These are phyloP conservation scores for Klebsormidium nitens DNA, from an alignment of 139 green algal genomes.

Conservation along the genomic window DNA sequence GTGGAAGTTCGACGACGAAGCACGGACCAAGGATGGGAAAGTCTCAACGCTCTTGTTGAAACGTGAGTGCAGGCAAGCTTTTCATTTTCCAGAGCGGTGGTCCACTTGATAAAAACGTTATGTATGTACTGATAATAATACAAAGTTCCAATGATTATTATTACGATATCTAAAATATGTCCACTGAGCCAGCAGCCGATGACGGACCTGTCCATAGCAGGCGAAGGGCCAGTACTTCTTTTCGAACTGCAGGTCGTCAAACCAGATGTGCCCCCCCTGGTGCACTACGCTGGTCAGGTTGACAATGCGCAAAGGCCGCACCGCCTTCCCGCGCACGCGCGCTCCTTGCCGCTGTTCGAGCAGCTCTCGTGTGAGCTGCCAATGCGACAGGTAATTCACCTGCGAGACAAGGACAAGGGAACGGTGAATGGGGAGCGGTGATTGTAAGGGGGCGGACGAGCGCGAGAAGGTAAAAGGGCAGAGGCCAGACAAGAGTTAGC, in stretches of 20 bases:
- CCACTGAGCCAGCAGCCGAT: neutral
- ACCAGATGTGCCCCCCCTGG: constrained; percentile 17
- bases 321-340: neutral
- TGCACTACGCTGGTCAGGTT: constrained; percentile 35
- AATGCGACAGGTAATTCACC: constrained; percentile 29
- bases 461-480: too few relatives aligned
- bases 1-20: too few relatives aligned
- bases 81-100: too few relatives aligned
- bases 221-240: constrained; percentile 17
- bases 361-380: constrained; percentile 26
- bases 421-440: too few relatives aligned
- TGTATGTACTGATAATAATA: neutral
- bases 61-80: too few relatives aligned
- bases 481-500: too few relatives aligned
- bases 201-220: constrained; percentile 16
- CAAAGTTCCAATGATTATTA: neutral
- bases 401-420: too few relatives aligned
- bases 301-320: constrained; percentile 7
- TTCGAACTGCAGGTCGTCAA: constrained; percentile 26
- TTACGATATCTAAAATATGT: neutral
- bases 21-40: too few relatives aligned
- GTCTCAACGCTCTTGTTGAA: too few relatives aligned
- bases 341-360: neutral
- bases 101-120: too few relatives aligned
- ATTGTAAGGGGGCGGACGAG: too few relatives aligned